These are phyloP conservation scores for Scenedesmus sp. DNA, from an alignment of 163 green algal genomes.

Conservation along the genomic window DNA sequence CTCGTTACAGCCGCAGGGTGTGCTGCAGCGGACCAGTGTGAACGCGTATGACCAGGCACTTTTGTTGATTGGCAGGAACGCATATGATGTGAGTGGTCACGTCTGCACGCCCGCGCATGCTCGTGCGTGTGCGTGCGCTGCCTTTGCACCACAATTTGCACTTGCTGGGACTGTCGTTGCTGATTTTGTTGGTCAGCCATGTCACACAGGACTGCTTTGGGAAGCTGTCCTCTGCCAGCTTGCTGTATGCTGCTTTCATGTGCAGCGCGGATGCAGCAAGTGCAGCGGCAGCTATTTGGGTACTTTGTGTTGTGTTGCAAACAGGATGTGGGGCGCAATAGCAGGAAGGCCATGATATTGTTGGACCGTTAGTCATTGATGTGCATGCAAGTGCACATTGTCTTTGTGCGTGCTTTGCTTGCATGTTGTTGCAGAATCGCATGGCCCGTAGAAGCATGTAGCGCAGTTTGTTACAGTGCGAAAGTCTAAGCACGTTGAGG, in stretches of 20 bases:
- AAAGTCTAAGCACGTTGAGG: not conserved
- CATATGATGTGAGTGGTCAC: not conserved
- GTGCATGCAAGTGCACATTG: slow-evolving; percentile 13
- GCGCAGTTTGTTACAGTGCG: not conserved
- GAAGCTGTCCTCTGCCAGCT: not conserved
- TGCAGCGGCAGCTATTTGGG: no score
- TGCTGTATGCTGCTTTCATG: not conserved
- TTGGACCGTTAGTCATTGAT: not conserved
- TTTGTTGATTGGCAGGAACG: not conserved
- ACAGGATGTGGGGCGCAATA: not conserved
- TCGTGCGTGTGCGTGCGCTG: not conserved
- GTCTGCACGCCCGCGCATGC: not conserved
- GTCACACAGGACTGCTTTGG: not conserved
- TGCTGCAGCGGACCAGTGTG: no score
- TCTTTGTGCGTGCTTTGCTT: not conserved
- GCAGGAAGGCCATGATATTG: not conserved
- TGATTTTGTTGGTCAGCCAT: not conserved
- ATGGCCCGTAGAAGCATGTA: not conserved
- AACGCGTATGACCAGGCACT: no score
- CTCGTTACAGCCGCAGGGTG: no score
- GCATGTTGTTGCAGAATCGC: not conserved
- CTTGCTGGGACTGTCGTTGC: not conserved
- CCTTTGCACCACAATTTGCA: not conserved
- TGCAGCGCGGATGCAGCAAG: no score
- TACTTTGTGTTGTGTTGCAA: not conserved